Conservation (phyloP, 164 flowering plant genomes). For the Aristolochia fimbriata region DNA sequence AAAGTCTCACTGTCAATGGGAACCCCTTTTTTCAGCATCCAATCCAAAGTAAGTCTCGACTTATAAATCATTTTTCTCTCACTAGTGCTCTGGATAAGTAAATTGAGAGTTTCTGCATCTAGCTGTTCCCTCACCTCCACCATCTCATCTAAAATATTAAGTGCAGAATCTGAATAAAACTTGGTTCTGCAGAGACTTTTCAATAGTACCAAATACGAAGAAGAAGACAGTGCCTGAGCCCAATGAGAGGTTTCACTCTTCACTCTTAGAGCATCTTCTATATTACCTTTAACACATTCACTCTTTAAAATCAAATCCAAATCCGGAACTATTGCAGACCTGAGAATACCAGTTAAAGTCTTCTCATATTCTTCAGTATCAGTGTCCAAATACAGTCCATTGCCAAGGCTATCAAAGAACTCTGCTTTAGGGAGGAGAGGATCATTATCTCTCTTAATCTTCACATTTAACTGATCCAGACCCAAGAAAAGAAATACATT, state of each 20-base stretch:
- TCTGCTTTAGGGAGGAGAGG: constrained; percentile 40
- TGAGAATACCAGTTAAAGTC: constrained; percentile 32
- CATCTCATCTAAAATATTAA: constrained; percentile 34
- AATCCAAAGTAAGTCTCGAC: constrained; percentile 28
- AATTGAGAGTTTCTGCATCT: constrained; percentile 47
- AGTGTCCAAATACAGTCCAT: constrained; percentile 87
- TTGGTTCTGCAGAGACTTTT: constrained; percentile 29
- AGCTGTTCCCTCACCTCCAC: constrained; percentile 32
- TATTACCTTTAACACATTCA: constrained; percentile 29
- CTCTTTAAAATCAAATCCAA: constrained; percentile 33
- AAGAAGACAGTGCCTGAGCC: constrained; percentile 56
- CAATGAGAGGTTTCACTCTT: constrained; percentile 39
- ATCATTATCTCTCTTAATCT: constrained; percentile 67
- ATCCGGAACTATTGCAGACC: constrained; percentile 50
- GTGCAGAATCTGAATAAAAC: constrained; percentile 16
- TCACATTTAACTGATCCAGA: constrained; percentile 36
- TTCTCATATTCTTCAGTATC: constrained; percentile 55
- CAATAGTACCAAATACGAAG: constrained; percentile 35
- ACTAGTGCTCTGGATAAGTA: constrained; percentile 40
- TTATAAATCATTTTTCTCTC: constrained; percentile 27
- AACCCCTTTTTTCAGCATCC: constrained; percentile 36
- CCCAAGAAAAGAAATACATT: constrained; percentile 54
- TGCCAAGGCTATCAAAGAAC: constrained; percentile 74
- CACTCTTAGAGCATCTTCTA: constrained; percentile 27
- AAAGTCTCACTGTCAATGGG: constrained; percentile 29